These are phyloP conservation scores for Trametopsis cervina DNA, from an alignment of 768 basidiomycete species.

Conservation along the genomic window DNA sequence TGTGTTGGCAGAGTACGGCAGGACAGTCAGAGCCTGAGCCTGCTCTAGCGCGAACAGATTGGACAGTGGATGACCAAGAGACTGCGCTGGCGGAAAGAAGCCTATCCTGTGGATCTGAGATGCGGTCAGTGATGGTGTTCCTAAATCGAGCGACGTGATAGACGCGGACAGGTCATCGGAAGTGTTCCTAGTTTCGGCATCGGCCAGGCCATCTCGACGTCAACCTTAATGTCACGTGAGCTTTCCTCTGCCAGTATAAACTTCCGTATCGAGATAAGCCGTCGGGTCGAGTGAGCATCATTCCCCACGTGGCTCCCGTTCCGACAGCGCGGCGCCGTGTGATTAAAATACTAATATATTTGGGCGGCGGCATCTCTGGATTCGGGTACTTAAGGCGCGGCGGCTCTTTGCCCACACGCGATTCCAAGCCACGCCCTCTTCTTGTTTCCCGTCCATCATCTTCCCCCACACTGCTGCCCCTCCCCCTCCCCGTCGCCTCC, in stretches of 20 bases:
- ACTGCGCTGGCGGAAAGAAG: no score
- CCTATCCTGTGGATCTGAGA: no score
- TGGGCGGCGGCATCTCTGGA: constrained; percentile 5
- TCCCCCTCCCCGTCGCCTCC: constrained; percentile 10
- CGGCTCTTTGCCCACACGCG: constrained; percentile 7
- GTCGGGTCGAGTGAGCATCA: background rate
- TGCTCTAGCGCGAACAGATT: no score
- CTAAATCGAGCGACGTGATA: no score
- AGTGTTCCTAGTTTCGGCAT: background rate
- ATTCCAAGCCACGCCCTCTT: constrained; percentile 5
- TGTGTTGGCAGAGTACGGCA: no score
- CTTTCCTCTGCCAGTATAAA: background rate
- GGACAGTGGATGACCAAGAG: no score
- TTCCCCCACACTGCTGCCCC: constrained; percentile 7
- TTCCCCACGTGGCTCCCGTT: no score
- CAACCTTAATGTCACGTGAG: background rate
- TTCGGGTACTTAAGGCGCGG: constrained; percentile 8
- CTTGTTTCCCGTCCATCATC: constrained; percentile 5
- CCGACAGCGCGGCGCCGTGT: background rate
- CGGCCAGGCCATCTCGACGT: background rate
- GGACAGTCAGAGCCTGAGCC: no score
- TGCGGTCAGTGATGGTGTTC: no score
- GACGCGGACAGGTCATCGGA: no score
- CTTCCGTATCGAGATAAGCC: background rate
- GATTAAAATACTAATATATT: background rate